Percentiles rank a stretch among this genome's conserved stretches.
Evolutionary conservation across 192 early-diverging fungal species (phyloP).

Genomic region (Mortierella claussenii): DNA sequence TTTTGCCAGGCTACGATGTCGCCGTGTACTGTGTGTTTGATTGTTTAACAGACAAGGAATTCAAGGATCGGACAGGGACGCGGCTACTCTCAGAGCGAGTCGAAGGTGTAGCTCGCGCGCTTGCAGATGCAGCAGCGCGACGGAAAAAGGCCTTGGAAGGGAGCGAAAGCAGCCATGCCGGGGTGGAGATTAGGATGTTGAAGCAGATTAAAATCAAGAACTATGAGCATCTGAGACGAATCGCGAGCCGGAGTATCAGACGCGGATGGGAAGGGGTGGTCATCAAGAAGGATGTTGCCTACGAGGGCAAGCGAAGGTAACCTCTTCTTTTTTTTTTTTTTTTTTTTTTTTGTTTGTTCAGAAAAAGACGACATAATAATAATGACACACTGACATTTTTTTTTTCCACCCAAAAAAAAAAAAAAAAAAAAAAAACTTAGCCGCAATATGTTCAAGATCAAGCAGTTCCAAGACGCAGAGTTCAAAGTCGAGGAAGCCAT

Average conservation of each 20-base stretch:
- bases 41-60: conserved; percentile 46
- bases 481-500: conserved; percentile 57
- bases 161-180: too few species aligned
- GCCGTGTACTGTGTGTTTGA: conserved; percentile 62
- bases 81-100: conserved; percentile 44
- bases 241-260: conserved; percentile 21
- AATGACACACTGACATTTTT: background rate
- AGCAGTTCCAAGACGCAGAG: conserved; percentile 65
- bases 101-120: conserved; percentile 9
- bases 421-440: too few species aligned
- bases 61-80: conserved; percentile 27
- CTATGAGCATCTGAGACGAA: conserved; percentile 44
- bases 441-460: conserved; percentile 62
- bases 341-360: background rate
- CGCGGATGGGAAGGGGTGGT: conserved; percentile 68
- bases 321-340: background rate
- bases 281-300: conserved; percentile 57
- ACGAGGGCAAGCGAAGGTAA: conserved; percentile 66
- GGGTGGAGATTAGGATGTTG: conserved; percentile 26
- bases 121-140: background rate
- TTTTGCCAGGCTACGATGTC: background rate
- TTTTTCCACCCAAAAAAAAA: too few species aligned
- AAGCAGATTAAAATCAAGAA: conserved; percentile 33
- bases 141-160: background rate
- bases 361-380: background rate